Evolutionary conservation across 306 rosid genomes (phyloP).

Genomic region (Cyclanthera cordifolia): DNA sequence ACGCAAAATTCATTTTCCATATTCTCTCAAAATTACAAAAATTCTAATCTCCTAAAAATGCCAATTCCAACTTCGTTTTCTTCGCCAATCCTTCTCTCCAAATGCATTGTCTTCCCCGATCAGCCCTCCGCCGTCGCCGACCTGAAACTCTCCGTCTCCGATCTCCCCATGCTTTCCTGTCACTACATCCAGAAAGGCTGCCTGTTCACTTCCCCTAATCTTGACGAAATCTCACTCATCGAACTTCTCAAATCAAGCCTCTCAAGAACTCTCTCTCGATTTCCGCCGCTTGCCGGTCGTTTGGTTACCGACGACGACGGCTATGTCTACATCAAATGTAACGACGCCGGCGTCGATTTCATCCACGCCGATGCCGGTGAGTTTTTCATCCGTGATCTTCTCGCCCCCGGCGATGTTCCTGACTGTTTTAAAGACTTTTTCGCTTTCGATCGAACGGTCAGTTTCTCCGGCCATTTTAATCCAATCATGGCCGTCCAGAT

Average conservation of each 20-base stretch:
- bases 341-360: conserved; percentile 69
- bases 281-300: conserved; percentile 83
- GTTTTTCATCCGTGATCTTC: conserved; percentile 24
- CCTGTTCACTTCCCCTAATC: conserved; percentile 51
- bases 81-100: conserved; percentile 33
- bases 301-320: conserved; percentile 44
- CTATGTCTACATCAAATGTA: conserved; percentile 46
- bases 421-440: conserved; percentile 41
- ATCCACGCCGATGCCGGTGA: conserved; percentile 31
- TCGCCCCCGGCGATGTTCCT: conserved; percentile 34
- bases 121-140: conserved; percentile 33
- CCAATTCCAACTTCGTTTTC: conserved; percentile 17
- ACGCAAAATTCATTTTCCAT: background rate
- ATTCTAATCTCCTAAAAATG: conserved; percentile 10
- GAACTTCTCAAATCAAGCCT: conserved; percentile 36
- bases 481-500: conserved; percentile 66
- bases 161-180: conserved; percentile 83
- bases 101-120: conserved; percentile 51
- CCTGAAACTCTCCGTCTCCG: conserved; percentile 80
- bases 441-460: conserved; percentile 48
- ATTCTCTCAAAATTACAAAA: background rate
- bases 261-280: conserved; percentile 48
- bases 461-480: conserved; percentile 51
- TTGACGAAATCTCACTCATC: conserved; percentile 23
- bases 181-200: conserved; percentile 89